phyloP scores from a whole-genome alignment of 2,329 filamentous ascomycete species.

The Colletotrichum phormii region DNA sequence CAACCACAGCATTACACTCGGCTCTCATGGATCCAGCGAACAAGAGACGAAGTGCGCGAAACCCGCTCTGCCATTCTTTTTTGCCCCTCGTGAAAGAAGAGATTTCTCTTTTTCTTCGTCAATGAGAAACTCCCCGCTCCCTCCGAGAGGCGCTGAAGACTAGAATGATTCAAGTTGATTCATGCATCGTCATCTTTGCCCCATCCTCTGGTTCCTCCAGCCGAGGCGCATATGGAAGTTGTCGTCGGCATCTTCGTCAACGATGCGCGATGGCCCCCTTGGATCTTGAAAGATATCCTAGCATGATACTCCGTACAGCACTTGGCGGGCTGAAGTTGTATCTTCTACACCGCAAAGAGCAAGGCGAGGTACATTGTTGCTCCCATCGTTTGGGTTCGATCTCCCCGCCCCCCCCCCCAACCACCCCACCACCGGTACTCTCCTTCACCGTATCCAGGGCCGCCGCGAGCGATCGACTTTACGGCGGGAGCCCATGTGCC shows the following conservation, averaged over 20 bases:
- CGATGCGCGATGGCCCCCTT: neutral
- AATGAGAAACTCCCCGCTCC: slow-evolving; percentile 1
- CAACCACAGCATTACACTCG: slow-evolving; percentile 18
- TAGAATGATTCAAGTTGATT: slow-evolving; percentile 25
- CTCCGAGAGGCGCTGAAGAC: slow-evolving; percentile 2
- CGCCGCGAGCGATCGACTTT: slow-evolving; percentile 22
- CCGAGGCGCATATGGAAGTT: slow-evolving; percentile 19
- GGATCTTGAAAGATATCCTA: slow-evolving; percentile 9
- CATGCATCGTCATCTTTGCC: slow-evolving; percentile 18
- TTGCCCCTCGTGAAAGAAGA: slow-evolving; percentile 3
- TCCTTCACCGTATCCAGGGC: slow-evolving; percentile 32
- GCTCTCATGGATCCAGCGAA: slow-evolving; percentile 10
- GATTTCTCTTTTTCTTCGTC: neutral
- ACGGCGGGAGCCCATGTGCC: slow-evolving; percentile 28
- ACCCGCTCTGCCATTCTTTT: neutral
- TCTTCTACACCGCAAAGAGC: neutral
- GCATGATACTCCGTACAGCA: neutral
- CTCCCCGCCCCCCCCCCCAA: neutral
- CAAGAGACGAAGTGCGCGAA: neutral
- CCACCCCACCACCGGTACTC: neutral
- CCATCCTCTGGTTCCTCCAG: neutral
- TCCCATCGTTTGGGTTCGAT: neutral
- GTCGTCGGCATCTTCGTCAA: slow-evolving; percentile 25
- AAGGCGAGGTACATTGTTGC: slow-evolving; percentile 4
- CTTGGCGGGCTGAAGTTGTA: slow-evolving; percentile 18